phyloP scores from a whole-genome alignment of 2,329 filamentous ascomycete species.

The Fusarium sp. region DNA sequence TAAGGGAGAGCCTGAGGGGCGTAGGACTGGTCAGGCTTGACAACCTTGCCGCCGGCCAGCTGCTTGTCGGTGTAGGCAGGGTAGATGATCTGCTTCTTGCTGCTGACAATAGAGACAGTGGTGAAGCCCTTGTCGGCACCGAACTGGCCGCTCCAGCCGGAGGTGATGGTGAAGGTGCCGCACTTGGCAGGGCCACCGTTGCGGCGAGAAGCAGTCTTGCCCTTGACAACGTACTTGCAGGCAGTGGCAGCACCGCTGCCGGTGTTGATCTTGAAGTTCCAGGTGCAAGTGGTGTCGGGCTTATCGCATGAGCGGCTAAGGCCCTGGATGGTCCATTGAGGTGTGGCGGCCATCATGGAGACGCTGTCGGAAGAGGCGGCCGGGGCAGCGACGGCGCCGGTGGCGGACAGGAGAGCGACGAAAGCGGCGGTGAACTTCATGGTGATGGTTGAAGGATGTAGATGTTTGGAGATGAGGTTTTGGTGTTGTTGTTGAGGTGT shows the following conservation, averaged over 20 bases:
- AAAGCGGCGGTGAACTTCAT: constrained; percentile 56
- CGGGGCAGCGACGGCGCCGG: constrained; percentile 48
- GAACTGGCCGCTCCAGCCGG: constrained; percentile 64
- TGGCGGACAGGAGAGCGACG: constrained; percentile 44
- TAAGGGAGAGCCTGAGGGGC: constrained; percentile 42
- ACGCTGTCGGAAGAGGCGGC: constrained; percentile 41
- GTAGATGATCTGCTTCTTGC: constrained; percentile 55
- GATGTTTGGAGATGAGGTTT: neutral
- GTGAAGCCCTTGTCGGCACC: constrained; percentile 61
- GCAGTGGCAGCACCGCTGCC: constrained; percentile 50
- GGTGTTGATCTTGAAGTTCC: constrained; percentile 55
- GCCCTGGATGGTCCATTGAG: constrained; percentile 53
- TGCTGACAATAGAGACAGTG: constrained; percentile 57
- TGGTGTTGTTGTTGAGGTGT: neutral
- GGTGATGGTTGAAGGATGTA: constrained; percentile 35
- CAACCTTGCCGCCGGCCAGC: constrained; percentile 53
- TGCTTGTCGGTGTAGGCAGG: constrained; percentile 62
- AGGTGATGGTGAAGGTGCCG: constrained; percentile 59
- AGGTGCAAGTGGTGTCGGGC: constrained; percentile 52
- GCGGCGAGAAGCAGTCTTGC: constrained; percentile 47
- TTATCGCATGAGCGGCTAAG: constrained; percentile 52
- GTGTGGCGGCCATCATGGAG: constrained; percentile 52
- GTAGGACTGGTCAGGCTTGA: constrained; percentile 59
- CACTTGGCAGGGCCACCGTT: constrained; percentile 53
- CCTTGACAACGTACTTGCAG: constrained; percentile 45